Evolutionary conservation across 805 yeast genomes (phyloP).

Genomic region (Spathaspora arborariae): DNA sequence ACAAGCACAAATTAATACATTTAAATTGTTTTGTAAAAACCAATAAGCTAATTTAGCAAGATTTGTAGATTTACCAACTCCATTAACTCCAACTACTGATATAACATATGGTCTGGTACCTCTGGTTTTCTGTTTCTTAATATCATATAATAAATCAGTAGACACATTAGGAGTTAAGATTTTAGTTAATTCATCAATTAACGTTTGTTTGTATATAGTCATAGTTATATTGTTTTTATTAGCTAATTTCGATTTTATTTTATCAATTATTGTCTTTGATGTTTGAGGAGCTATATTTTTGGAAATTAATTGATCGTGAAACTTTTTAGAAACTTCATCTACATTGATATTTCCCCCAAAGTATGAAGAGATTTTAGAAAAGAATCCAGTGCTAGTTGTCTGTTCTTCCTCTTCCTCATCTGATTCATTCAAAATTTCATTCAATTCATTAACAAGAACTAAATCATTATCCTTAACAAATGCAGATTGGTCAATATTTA

Average conservation of each 20-base stretch:
- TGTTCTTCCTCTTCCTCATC: conserved; percentile 19
- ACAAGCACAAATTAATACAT: conserved; percentile 90
- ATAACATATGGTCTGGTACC: conserved; percentile 75
- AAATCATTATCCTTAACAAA: conserved; percentile 35
- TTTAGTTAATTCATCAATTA: conserved; percentile 67
- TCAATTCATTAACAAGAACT: conserved; percentile 38
- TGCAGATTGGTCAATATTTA: conserved; percentile 27
- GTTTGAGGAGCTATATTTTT: conserved; percentile 92
- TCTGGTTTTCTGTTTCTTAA: conserved; percentile 41
- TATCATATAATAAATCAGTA: conserved; percentile 78
- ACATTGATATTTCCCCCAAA: conserved; percentile 46
- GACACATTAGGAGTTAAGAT: conserved; percentile 90
- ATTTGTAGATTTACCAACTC: conserved; percentile 96
- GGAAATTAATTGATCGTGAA: conserved; percentile 72
- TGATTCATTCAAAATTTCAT: conserved; percentile 34
- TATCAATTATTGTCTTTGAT: conserved; percentile 65
- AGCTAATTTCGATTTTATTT: conserved; percentile 70
- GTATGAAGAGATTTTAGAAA: conserved; percentile 32
- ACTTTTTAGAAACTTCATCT: conserved; percentile 56
- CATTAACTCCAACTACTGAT: conserved; percentile 96
- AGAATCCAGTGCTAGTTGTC: conserved; percentile 19
- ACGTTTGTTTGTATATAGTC: conserved; percentile 57
- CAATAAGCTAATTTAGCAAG: conserved; percentile 92
- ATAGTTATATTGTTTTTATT: conserved; percentile 72
- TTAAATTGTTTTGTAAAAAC: conserved; percentile 85